Evolutionary conservation across 495 filamentous ascomycete genomes (phyloP).

Genomic region (Tuber microsphaerosporum): DNA sequence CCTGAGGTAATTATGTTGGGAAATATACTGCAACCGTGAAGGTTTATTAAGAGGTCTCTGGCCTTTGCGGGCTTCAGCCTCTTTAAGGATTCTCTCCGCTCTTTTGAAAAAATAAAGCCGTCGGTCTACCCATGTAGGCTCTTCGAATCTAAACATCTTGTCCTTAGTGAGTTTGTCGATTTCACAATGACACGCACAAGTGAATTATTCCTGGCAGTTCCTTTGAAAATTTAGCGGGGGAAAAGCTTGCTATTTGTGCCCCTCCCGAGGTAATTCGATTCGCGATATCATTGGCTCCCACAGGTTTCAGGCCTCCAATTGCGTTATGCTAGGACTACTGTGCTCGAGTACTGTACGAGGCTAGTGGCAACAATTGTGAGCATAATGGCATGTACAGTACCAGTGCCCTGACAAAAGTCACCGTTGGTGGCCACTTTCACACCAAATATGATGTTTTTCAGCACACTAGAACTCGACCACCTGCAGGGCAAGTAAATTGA

Average conservation of each 20-base stretch:
- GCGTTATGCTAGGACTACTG: not conserved
- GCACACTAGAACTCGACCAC: no score
- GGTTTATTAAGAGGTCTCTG: not conserved
- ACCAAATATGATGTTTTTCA: no score
- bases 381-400: no score
- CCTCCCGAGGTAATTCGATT: not conserved
- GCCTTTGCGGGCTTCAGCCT: not conserved
- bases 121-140: not conserved
- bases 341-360: no score
- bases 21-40: not conserved
- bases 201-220: not conserved
- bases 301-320: not conserved
- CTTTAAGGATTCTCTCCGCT: not conserved
- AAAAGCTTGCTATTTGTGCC: not conserved
- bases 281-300: not conserved
- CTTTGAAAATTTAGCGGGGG: not conserved
- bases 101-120: not conserved
- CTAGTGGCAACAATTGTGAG: no score
- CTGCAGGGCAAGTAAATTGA: no score
- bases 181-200: not conserved
- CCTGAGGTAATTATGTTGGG: not conserved
- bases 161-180: not conserved
- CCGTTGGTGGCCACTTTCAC: no score
- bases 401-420: no score
- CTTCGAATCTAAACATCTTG: not conserved